These are phyloP conservation scores for Alliaria petiolata DNA, from an alignment of 345 rosid genomes.

Conservation along the genomic window DNA sequence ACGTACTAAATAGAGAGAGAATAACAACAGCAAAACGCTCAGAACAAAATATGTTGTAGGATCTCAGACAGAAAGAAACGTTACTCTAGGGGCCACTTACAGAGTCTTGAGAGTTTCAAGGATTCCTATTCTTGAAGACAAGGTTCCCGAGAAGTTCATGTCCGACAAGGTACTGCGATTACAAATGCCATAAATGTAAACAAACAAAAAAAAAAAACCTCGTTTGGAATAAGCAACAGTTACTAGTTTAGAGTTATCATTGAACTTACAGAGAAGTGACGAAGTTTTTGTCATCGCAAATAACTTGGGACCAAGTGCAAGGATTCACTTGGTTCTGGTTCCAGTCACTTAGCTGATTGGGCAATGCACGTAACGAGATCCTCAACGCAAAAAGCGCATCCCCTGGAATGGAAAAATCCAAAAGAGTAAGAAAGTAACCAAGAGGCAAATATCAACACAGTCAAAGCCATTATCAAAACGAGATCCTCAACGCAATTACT, in stretches of 20 bases:
- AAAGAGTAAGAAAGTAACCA: too few relatives aligned
- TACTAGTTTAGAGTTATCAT: background rate
- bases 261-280: conserved; percentile 75
- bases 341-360: conserved; percentile 66
- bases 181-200: background rate
- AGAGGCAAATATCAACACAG: too few relatives aligned
- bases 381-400: conserved; percentile 62
- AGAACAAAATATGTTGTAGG: background rate
- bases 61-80: background rate
- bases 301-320: conserved; percentile 88
- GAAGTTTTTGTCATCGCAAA: conserved; percentile 45
- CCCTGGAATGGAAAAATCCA: too few relatives aligned
- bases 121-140: conserved; percentile 67
- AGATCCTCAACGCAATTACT: too few relatives aligned
- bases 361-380: conserved; percentile 47
- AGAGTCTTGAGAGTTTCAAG: conserved; percentile 61
- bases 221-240: background rate
- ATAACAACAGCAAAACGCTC: background rate
- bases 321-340: conserved; percentile 80
- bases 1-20: conserved; percentile 48
- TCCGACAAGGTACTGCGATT: conserved; percentile 70
- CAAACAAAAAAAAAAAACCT: background rate
- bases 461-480: too few relatives aligned
- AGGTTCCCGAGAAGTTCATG: conserved; percentile 71
- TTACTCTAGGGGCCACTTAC: conserved; percentile 44